Evolutionary conservation across 2,329 filamentous ascomycete species (phyloP).

Genomic region (Xylariaceae sp.): DNA sequence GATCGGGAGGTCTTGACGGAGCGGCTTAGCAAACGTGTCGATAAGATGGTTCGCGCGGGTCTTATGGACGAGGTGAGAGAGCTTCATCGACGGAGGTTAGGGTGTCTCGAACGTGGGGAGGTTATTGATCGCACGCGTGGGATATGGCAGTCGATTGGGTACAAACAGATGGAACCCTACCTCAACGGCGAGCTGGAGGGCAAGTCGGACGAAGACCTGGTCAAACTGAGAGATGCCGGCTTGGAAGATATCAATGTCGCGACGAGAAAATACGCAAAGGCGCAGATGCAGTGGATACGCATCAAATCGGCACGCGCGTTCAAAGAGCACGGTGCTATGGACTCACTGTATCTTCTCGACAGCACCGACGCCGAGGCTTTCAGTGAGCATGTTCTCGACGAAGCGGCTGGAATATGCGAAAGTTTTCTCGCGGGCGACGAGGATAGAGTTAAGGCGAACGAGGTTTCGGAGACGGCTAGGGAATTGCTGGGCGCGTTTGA

Average conservation of each 20-base stretch:
- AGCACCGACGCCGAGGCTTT: conserved; percentile 66
- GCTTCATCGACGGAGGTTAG: conserved; percentile 40
- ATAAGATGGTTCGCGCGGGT: conserved; percentile 69
- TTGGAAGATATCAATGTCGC: conserved; percentile 76
- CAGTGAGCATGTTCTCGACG: conserved; percentile 57
- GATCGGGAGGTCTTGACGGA: conserved; percentile 62
- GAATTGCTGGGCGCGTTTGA: conserved; percentile 56
- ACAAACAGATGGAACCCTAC: conserved; percentile 82
- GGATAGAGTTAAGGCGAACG: conserved; percentile 49
- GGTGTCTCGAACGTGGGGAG: conserved; percentile 40
- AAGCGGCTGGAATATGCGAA: conserved; percentile 58
- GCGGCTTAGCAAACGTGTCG: conserved; percentile 72
- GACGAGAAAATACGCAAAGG: conserved; percentile 82
- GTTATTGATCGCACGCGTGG: conserved; percentile 70
- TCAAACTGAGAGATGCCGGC: conserved; percentile 52
- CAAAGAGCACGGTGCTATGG: conserved; percentile 47
- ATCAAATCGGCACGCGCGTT: conserved; percentile 73
- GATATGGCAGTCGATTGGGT: conserved; percentile 96
- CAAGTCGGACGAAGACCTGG: conserved; percentile 38
- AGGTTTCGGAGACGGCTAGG: conserved; percentile 45
- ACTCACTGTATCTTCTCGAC: conserved; percentile 74
- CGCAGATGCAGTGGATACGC: conserved; percentile 83
- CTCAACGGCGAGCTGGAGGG: conserved; percentile 44
- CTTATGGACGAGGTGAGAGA: conserved; percentile 47
- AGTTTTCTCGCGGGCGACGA: conserved; percentile 57